These are phyloP conservation scores for Akanthomyces lecanii DNA, from an alignment of 2,329 filamentous ascomycete genomes.

Conservation along the genomic window DNA sequence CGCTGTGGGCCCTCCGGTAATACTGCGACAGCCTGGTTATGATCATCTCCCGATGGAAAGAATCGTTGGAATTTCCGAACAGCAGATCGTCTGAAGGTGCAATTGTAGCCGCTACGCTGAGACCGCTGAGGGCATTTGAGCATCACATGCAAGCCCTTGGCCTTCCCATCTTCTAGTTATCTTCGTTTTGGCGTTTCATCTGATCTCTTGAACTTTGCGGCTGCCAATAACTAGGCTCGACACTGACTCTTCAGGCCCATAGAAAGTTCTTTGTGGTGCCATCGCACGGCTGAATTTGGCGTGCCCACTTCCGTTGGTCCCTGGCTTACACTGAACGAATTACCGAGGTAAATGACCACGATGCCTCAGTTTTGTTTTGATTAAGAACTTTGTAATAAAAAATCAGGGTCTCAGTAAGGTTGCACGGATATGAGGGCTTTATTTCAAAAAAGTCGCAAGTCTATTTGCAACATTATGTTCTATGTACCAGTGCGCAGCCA, in stretches of 20 bases:
- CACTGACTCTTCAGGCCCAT: neutral
- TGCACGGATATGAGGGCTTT: neutral
- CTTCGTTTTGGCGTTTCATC: neutral
- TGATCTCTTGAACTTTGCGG: neutral
- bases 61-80: neutral
- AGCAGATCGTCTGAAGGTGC: neutral
- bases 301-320: neutral
- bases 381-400: too few relatives aligned
- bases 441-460: neutral
- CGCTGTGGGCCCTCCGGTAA: neutral
- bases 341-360: neutral
- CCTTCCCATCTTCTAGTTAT: neutral
- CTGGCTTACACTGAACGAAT: neutral
- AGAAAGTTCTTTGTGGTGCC: neutral
- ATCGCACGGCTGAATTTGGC: neutral
- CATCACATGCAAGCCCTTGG: neutral
- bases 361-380: neutral
- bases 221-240: neutral
- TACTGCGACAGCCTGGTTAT: neutral
- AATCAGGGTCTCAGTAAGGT: neutral
- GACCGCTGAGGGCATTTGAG: neutral
- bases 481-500: neutral
- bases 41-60: neutral
- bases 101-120: neutral
- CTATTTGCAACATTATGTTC: neutral